Evolutionary conservation across 768 basidiomycete genomes (phyloP).

Genomic region (Termitomyces sp.): DNA sequence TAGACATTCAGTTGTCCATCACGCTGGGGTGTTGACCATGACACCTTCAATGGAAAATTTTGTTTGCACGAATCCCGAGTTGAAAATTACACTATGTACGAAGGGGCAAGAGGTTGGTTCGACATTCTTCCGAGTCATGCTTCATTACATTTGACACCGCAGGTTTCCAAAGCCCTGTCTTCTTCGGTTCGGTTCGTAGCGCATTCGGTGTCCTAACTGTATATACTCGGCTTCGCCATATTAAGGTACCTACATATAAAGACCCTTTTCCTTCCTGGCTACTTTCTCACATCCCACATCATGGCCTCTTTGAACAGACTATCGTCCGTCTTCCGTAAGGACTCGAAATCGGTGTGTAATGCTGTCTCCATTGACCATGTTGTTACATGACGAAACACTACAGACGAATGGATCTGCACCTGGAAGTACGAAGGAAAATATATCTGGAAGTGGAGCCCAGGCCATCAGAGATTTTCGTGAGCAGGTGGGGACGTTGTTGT

Average conservation of each 20-base stretch:
- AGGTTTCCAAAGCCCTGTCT: background rate
- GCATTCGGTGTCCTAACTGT: background rate
- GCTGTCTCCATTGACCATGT: background rate
- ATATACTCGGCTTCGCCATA: background rate
- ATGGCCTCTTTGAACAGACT: slow-evolving; percentile 16
- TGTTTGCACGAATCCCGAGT: too few relatives aligned
- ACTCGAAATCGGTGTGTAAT: slow-evolving; percentile 5
- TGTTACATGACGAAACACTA: background rate
- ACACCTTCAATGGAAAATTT: too few relatives aligned
- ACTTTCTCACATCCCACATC: background rate
- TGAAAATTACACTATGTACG: too few relatives aligned
- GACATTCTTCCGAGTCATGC: background rate
- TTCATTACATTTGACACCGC: slow-evolving; percentile 3
- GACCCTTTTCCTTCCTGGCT: background rate
- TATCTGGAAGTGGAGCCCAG: slow-evolving; percentile 19
- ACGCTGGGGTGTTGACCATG: too few relatives aligned
- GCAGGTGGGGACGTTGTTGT: slow-evolving; percentile 25
- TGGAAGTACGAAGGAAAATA: slow-evolving; percentile 3
- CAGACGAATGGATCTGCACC: slow-evolving; percentile 14
- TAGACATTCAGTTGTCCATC: too few relatives aligned
- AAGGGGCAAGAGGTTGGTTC: too few relatives aligned
- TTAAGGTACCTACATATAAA: slow-evolving; percentile 2
- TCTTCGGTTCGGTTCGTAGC: slow-evolving; percentile 6
- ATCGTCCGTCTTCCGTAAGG: slow-evolving; percentile 17
- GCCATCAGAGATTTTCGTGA: slow-evolving; percentile 36